A percentile compares a stretch with the other conserved stretches of the same genome.
These are phyloP conservation scores for Coix lacrymajobi DNA, from an alignment of 176 grass and related monocot species.

Conservation along the genomic window DNA sequence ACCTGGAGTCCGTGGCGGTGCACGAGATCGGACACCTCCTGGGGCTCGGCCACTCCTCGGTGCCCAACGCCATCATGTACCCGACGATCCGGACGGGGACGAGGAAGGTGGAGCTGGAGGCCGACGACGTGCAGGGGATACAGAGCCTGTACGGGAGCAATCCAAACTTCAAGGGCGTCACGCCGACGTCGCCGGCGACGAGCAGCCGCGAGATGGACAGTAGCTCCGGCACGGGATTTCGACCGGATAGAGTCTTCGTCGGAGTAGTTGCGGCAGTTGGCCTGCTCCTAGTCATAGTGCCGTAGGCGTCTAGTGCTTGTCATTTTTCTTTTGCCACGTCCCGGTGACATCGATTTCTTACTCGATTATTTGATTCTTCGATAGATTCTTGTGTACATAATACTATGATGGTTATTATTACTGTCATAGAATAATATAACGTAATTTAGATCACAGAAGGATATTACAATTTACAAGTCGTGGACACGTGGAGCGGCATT, in stretches of 20 bases:
- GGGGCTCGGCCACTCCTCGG: conserved; percentile 80
- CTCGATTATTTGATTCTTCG: conserved; percentile 21
- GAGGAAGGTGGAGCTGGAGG: conserved; percentile 64
- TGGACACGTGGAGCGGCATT: not conserved
- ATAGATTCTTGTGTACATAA: conserved; percentile 41
- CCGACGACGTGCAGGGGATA: conserved; percentile 75
- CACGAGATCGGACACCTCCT: conserved; percentile 98
- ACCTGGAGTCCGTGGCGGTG: conserved; percentile 92
- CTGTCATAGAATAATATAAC: not conserved
- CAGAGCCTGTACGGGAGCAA: conserved; percentile 88
- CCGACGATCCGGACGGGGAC: conserved; percentile 65
- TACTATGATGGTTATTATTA: not conserved
- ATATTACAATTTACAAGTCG: not conserved
- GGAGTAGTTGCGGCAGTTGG: conserved; percentile 34
- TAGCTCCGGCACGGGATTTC: not conserved
- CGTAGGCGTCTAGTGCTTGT: not conserved
- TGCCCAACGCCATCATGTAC: conserved; percentile 79
- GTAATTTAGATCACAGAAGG: not conserved
- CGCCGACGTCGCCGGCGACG: conserved; percentile 44
- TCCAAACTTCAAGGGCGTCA: conserved; percentile 55
- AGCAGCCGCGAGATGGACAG: conserved; percentile 67
- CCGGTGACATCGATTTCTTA: not conserved
- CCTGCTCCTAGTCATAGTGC: conserved; percentile 26
- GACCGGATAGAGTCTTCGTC: conserved; percentile 1
- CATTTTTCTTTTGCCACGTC: conserved; percentile 10